Conservation (phyloP, 148 eudicot species). For the Amaranthus cruentus region DNA sequence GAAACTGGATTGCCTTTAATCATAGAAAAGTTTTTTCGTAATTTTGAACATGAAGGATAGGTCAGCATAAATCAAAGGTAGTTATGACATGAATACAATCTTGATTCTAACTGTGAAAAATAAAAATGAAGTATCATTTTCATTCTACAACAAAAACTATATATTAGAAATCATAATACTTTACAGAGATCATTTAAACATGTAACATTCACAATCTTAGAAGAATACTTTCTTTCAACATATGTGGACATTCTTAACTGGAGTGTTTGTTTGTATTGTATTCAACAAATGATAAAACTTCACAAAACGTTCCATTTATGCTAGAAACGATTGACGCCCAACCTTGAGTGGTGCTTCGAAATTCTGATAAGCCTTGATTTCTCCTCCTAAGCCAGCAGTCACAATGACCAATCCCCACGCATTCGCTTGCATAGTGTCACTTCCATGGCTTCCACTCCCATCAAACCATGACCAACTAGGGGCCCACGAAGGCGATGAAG, state of each 20-base stretch:
- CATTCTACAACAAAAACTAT: neutral
- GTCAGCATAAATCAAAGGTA: too few species aligned
- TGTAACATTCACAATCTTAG: neutral
- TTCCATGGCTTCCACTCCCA: constrained; percentile 39
- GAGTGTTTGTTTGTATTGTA: neutral
- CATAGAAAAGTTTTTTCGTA: too few species aligned
- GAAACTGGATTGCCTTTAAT: too few species aligned
- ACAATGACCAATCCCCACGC: constrained; percentile 97
- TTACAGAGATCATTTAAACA: neutral
- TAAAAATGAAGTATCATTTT: neutral
- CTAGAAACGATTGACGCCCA: constrained; percentile 51
- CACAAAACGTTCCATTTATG: neutral
- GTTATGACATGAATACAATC: too few species aligned
- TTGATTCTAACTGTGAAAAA: neutral
- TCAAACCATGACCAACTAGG: constrained; percentile 46
- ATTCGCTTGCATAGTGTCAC: constrained; percentile 55
- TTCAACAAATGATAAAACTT: neutral
- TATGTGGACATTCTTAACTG: constrained; percentile 1
- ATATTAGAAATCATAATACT: neutral
- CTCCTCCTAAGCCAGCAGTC: constrained; percentile 82
- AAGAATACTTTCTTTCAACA: neutral
- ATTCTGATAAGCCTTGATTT: constrained; percentile 84
- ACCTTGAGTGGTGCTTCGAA: constrained; percentile 77
- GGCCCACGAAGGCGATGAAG: constrained; percentile 53
- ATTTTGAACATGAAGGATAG: too few species aligned